These are phyloP conservation scores for Aspergillus fischeri DNA, from an alignment of 2,329 filamentous ascomycete species.

Conservation along the genomic window DNA sequence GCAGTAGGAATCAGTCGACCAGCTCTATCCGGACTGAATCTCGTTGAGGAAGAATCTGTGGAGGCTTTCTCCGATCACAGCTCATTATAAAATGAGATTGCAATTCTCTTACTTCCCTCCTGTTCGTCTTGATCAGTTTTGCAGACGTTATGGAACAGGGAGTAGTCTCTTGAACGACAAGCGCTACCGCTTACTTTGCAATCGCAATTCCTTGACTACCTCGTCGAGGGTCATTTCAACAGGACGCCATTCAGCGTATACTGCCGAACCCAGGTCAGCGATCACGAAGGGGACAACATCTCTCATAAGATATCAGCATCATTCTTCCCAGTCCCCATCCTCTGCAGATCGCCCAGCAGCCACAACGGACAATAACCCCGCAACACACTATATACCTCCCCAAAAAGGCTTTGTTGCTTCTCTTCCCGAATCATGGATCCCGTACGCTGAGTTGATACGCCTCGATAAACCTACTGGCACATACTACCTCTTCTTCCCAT, in stretches of 20 bases:
- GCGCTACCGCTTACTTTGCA: not conserved
- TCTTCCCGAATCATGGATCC: constrained; percentile 49
- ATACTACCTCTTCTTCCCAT: constrained; percentile 53
- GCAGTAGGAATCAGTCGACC: not conserved
- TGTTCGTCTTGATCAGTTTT: not conserved
- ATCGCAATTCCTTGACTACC: not conserved
- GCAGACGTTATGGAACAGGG: not conserved
- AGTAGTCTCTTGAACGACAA: not conserved
- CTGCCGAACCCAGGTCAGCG: not conserved
- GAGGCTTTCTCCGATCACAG: no score
- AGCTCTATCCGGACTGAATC: not conserved
- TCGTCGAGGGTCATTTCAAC: not conserved
- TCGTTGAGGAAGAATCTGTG: not conserved
- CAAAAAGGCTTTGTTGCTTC: constrained; percentile 43
- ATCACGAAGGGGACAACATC: not conserved
- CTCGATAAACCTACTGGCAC: constrained; percentile 50
- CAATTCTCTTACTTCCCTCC: not conserved
- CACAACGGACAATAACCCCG: constrained; percentile 10
- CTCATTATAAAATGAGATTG: not conserved
- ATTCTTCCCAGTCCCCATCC: not conserved
- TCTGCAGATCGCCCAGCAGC: not conserved
- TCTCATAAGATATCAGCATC: not conserved
- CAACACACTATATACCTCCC: constrained; percentile 42
- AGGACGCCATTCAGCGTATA: not conserved
- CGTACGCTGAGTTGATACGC: constrained; percentile 52